Conservation (phyloP, 352 stramenopile species). For the Albugo laibachii region DNA sequence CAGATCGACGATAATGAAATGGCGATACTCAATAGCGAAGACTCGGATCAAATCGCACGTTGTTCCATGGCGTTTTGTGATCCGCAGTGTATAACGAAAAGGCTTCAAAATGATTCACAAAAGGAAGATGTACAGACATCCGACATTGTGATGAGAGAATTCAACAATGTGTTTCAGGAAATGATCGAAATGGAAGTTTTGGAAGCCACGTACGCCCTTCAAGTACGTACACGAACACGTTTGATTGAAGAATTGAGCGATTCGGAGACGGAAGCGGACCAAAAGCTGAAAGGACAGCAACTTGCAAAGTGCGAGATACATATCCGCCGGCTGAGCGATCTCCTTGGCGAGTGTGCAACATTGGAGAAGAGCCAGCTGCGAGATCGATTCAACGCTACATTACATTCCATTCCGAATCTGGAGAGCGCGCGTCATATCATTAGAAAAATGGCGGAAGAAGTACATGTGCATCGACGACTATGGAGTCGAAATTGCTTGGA, state of each 20-base stretch:
- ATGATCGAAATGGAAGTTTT: conserved; percentile 26
- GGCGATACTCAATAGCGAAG: conserved; percentile 4
- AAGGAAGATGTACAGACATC: neutral
- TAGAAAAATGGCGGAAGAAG: too few species aligned
- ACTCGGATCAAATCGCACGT: conserved; percentile 5
- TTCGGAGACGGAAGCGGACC: conserved; percentile 9
- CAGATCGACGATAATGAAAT: conserved; percentile 5
- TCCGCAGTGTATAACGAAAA: conserved; percentile 12
- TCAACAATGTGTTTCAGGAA: conserved; percentile 11
- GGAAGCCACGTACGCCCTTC: conserved; percentile 21
- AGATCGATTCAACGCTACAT: neutral
- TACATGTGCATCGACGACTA: too few species aligned
- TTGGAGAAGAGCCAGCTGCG: conserved; percentile 4
- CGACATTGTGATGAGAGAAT: neutral
- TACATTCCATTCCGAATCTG: neutral
- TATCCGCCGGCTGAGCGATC: conserved; percentile 27
- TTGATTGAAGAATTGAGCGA: conserved; percentile 14
- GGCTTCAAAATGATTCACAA: neutral
- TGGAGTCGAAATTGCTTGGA: too few species aligned
- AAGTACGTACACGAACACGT: conserved; percentile 23
- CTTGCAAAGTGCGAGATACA: conserved; percentile 32
- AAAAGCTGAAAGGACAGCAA: conserved; percentile 19
- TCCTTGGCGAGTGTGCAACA: neutral
- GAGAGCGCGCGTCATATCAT: too few species aligned
- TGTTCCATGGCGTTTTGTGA: conserved; percentile 2